Conservation (phyloP, 2,329 filamentous ascomycete species). For the Claviceps paspali region DNA sequence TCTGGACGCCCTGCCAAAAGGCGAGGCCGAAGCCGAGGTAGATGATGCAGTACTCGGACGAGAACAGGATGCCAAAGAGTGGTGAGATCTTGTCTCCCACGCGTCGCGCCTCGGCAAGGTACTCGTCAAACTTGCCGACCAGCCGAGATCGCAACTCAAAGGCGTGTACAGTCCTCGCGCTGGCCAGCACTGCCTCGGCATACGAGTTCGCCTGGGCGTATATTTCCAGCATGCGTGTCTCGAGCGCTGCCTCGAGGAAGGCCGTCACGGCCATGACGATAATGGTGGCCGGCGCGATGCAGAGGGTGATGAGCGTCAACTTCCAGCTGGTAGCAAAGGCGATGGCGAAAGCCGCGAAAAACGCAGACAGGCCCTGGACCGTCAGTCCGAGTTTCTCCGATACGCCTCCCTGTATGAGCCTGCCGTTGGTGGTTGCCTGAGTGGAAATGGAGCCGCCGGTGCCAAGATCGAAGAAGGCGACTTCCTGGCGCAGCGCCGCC, state of each 20-base stretch:
- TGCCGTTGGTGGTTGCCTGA: conserved; percentile 29
- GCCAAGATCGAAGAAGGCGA: conserved; percentile 32
- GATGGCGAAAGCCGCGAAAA: conserved; percentile 23
- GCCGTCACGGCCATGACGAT: conserved; percentile 17
- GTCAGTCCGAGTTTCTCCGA: conserved; percentile 24
- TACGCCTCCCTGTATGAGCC: conserved; percentile 25
- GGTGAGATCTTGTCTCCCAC: conserved; percentile 24
- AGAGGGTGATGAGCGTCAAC: conserved; percentile 24
- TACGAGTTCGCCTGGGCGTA: conserved; percentile 20
- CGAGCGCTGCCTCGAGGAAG: conserved; percentile 14
- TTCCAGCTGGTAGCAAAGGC: conserved; percentile 28
- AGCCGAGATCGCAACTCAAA: conserved; percentile 25
- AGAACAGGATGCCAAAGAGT: conserved; percentile 23
- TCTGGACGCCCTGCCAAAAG: conserved; percentile 29
- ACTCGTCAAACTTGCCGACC: conserved; percentile 22
- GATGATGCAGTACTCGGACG: conserved; percentile 24
- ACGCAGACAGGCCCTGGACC: conserved; percentile 23
- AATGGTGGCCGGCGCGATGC: conserved; percentile 13
- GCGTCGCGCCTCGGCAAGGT: conserved; percentile 20
- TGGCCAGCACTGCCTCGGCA: conserved; percentile 22
- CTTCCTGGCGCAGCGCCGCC: conserved; percentile 32
- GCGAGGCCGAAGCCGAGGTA: conserved; percentile 27
- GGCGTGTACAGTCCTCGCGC: conserved; percentile 26
- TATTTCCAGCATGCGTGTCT: conserved; percentile 20
- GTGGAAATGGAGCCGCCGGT: conserved; percentile 26